Base-by-base conservation (phyloP, 139 green algal species). In the Pseudopediastrum boryanum region DNA sequence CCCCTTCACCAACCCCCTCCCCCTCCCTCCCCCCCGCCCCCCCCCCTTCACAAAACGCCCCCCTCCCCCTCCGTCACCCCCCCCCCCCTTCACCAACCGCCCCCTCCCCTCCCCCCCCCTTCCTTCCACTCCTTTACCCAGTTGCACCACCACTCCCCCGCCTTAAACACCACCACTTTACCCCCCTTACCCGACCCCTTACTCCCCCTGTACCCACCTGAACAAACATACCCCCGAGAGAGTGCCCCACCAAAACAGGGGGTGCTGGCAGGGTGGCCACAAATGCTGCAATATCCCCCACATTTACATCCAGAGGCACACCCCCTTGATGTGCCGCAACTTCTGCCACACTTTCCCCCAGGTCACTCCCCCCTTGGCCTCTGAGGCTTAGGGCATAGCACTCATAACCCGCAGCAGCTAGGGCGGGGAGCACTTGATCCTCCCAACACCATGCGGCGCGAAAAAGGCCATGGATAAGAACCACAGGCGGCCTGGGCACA, bases 381-480 rank as follows among this genome's bases (percentile, higher is more conserved):
- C 90, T 66, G 35, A 94, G 62, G 68, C 83, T 90, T 23, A 94
- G 25, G 0, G 90, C 90, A 38, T 87, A 86, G 50, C 48, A 81
- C 54, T 90, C 81, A 21, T 86, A 87, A 25, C 79, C 79, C 27
- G 62, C 61, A 59, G 61, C 44, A 31, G 61, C 46, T 41, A 81
- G 36, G 4, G 46, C 43, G 12, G 74, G 74, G 62, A 81, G 51
- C 2, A 81, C 46, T 1, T 44, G 33, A 12, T 67, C 61, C 43
- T 61, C n/a, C 61, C 59, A 81, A 31, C 56, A 81, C 74, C 74
- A 81, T 1, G 74, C 74, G 31, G 56, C 74, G 16, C 74, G 36
- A 27, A 81, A 81, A 21, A 81, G 39, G 10, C 74, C 74, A 39
- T 81, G 74, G 13, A 81, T 51, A 4, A 81, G 59, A 25, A 81